Evolutionary conservation across 2,329 filamentous ascomycete species (phyloP).

Genomic region (Colletotrichum musicola): DNA sequence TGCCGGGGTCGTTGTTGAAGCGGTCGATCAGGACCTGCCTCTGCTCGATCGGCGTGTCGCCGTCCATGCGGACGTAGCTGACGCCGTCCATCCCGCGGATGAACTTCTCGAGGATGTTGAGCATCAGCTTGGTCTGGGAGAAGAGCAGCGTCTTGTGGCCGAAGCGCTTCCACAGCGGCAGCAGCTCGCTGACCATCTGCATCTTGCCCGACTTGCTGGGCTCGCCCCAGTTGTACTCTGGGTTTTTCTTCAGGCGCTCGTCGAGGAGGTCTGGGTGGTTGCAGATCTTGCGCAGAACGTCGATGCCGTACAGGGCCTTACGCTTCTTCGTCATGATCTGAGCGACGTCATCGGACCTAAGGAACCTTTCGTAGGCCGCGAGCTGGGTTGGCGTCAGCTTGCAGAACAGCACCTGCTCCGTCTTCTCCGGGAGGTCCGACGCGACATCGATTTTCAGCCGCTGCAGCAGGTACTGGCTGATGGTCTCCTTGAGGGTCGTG

Average conservation of each 20-base stretch:
- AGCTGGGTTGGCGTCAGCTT: conserved; percentile 86
- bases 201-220: conserved; percentile 91
- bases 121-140: conserved; percentile 93
- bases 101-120: conserved; percentile 91
- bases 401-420: conserved; percentile 95
- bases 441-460: conserved; percentile 95
- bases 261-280: conserved; percentile 94
- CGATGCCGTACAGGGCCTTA: conserved; percentile 89
- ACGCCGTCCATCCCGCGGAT: conserved; percentile 76
- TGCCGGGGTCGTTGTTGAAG: conserved; percentile 84
- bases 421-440: conserved; percentile 93
- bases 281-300: conserved; percentile 94
- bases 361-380: conserved; percentile 83
- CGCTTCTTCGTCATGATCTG: conserved; percentile 81
- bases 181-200: conserved; percentile 89
- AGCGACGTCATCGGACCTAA: conserved; percentile 87
- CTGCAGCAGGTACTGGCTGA: conserved; percentile 92
- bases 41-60: conserved; percentile 86
- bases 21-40: conserved; percentile 92
- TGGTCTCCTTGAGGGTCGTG: conserved; percentile 91
- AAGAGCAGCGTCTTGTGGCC: conserved; percentile 96
- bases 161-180: conserved; percentile 89
- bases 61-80: conserved; percentile 91
- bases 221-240: conserved; percentile 82
- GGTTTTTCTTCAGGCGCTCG: conserved; percentile 65